phyloP scores from a whole-genome alignment of 345 rosid species.

The Boechera stricta region DNA sequence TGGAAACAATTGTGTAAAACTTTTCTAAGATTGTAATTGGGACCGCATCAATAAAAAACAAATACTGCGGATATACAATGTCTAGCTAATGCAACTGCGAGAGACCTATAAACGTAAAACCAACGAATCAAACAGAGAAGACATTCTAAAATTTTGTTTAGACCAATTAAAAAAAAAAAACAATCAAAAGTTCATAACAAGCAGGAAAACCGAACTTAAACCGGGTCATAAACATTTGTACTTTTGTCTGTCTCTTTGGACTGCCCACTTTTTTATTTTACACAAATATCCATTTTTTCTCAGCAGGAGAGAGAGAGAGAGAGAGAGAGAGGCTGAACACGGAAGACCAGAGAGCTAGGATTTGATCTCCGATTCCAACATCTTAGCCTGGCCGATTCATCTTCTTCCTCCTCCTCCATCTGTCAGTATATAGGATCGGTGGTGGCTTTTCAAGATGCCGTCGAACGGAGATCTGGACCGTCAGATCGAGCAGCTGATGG shows the following conservation, averaged over 20 bases:
- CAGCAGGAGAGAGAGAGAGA: conserved; percentile 9
- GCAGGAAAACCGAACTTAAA: conserved; percentile 27
- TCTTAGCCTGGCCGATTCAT: conserved; percentile 10
- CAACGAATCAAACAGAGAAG: neutral
- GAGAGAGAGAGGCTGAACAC: neutral
- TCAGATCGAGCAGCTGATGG: conserved; percentile 98
- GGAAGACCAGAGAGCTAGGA: conserved; percentile 25
- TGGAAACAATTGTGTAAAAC: too few relatives aligned
- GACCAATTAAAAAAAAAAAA: neutral
- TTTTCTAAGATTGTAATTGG: too few relatives aligned
- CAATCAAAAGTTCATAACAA: neutral
- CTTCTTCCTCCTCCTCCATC: neutral
- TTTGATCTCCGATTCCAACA: conserved; percentile 21
- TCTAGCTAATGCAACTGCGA: too few relatives aligned
- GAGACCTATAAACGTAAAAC: neutral
- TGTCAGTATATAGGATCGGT: neutral
- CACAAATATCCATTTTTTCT: conserved; percentile 27
- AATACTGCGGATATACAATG: too few relatives aligned
- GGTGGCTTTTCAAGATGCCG: conserved; percentile 56
- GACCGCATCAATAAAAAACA: too few relatives aligned
- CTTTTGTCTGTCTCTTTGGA: neutral
- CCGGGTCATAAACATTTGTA: conserved; percentile 21
- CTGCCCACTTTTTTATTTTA: neutral
- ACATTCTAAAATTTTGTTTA: neutral
- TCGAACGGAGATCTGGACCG: conserved; percentile 95